These are phyloP conservation scores for Dactylellina drechsleri DNA, from an alignment of 2,329 filamentous ascomycete genomes.

Conservation along the genomic window DNA sequence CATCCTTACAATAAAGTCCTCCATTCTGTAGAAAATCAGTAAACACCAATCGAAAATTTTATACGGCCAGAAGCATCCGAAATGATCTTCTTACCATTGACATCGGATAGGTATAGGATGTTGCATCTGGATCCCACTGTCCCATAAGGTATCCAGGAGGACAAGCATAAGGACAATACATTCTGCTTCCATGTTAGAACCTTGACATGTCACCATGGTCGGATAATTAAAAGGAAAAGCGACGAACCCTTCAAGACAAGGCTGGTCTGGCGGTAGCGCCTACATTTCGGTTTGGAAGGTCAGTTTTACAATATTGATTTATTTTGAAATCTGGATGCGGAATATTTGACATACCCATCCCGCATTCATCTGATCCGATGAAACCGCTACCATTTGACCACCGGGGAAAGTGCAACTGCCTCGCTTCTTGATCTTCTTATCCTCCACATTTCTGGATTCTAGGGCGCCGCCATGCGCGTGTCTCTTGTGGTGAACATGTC, in stretches of 20 bases:
- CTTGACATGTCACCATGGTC: too few relatives aligned
- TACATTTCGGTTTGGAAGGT: not conserved
- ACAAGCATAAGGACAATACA: slow-evolving; percentile 81
- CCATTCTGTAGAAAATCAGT: slow-evolving; percentile 68
- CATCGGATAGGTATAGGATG: slow-evolving; percentile 72
- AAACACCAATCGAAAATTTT: not conserved
- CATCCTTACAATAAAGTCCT: slow-evolving; percentile 75
- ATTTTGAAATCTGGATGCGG: too few relatives aligned
- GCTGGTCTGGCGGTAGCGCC: slow-evolving; percentile 79
- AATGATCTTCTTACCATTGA: slow-evolving; percentile 72
- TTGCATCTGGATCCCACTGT: slow-evolving; percentile 79
- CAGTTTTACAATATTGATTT: not conserved
- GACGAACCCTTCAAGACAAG: slow-evolving; percentile 65
- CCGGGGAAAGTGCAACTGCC: slow-evolving; percentile 72
- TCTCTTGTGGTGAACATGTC: slow-evolving; percentile 51
- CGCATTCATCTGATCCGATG: slow-evolving; percentile 72
- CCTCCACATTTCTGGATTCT: not conserved
- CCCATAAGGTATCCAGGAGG: slow-evolving; percentile 78
- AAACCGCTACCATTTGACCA: slow-evolving; percentile 74
- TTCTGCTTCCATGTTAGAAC: slow-evolving; percentile 62
- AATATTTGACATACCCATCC: slow-evolving; percentile 68
- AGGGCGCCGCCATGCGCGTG: slow-evolving; percentile 48
- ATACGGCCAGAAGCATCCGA: not conserved
- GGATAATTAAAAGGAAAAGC: too few relatives aligned
- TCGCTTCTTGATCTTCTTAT: slow-evolving; percentile 61